Evolutionary conservation across 2,329 filamentous ascomycete genomes (phyloP), one percentile per base, ranked within the genome.

Genomic region (Ceratocystis huliohia): DNA sequence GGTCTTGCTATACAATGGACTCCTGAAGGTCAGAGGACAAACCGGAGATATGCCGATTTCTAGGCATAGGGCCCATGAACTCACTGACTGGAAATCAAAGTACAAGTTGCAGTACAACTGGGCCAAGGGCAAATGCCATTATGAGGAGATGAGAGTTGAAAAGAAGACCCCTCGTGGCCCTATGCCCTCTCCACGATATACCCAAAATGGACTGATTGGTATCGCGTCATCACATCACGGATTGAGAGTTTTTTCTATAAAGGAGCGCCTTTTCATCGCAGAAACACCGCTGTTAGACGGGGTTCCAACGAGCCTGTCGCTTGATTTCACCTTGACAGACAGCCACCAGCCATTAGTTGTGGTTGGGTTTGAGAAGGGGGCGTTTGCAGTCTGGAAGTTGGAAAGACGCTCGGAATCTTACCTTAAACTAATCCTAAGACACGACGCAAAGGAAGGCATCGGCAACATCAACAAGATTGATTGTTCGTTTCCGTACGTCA

Each of bases 71-170:
- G 28, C 28, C n/a, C 25, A 25, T 20, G 33, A 44, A 44, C 33
- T 22, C 17, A 41, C 37, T 8, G 84, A 94, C 72, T 96, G 92
- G 92, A 96, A 95, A 78, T 82, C 84, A 69, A 88, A 94, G 72
- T 97, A 95, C 75, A 90, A 88, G 72, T 79, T 96, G 63, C 83
- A 89, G 59, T 88, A 96, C 73, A 97, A 97, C 76, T 97, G 94
- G 94, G 84, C 88, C 1, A 84, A 82, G 69, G 94, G 93, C 0
- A 86, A 84, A 70, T 96, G 91, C 72, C 53, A 33, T 17, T 59
- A 59, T 33, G 53, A 59, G 25, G 53, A 59, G 28, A 33, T 59
- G 13, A 7, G 8, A 2, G 17, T 33, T n/a, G 53, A 17, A 8
- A 20, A 59, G 17, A 59, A n/a, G 25, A 8, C 22, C 5, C 2